Evolutionary conservation across 495 filamentous ascomycete genomes (phyloP).

Genomic region (Penicillium roqueforti): DNA sequence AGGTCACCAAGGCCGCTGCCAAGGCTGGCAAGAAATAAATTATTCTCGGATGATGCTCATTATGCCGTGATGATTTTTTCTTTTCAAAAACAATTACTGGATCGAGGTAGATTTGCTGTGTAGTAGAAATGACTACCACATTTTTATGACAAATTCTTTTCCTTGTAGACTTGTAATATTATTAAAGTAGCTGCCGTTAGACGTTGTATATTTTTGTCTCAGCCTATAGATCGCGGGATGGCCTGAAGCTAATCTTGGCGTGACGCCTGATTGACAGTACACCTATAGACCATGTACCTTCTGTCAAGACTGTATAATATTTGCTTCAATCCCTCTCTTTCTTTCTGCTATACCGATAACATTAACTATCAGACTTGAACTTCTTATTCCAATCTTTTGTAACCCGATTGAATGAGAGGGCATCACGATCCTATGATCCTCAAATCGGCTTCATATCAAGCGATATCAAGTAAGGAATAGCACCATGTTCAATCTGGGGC

Average conservation of each 20-base stretch:
- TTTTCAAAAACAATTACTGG: conserved; percentile 29
- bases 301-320: no score
- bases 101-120: conserved; percentile 31
- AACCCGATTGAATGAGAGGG: not conserved
- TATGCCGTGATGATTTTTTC: conserved; percentile 34
- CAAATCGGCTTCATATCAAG: not conserved
- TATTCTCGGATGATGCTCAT: conserved; percentile 28
- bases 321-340: not conserved
- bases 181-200: not conserved
- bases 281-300: not conserved
- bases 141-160: conserved; percentile 16
- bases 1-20: conserved; percentile 72
- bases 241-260: no score
- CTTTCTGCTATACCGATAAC: not conserved
- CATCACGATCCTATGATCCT: no score
- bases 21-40: conserved; percentile 67
- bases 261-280: no score
- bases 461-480: not conserved
- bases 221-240: no score
- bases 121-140: conserved; percentile 28
- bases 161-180: not conserved
- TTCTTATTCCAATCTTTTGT: not conserved
- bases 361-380: not conserved
- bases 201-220: not conserved
- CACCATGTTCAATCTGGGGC: not conserved